phyloP scores from a whole-genome alignment of 495 filamentous ascomycete genomes.

The Hypoxylon intermedium region DNA sequence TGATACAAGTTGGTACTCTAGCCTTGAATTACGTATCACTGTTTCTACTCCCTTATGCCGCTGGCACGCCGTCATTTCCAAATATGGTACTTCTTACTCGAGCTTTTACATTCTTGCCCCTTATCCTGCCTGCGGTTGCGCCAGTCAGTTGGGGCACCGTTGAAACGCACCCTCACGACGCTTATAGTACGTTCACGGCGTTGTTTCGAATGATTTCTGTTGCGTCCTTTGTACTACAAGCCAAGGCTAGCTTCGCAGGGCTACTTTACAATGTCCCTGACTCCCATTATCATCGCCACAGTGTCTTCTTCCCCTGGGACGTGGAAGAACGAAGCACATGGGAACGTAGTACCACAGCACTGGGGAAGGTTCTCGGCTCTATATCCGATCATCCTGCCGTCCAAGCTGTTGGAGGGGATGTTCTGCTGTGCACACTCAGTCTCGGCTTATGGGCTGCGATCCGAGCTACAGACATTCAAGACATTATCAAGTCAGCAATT shows the following conservation, averaged over 20 bases:
- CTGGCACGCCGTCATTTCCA: conserved; percentile 56
- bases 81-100: conserved; percentile 51
- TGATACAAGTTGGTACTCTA: conserved; percentile 51
- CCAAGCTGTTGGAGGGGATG: conserved; percentile 57
- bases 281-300: conserved; percentile 54
- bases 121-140: conserved; percentile 49
- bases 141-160: conserved; percentile 52
- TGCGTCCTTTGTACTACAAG: conserved; percentile 47
- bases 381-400: conserved; percentile 58
- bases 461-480: conserved; percentile 51
- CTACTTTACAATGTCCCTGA: conserved; percentile 52
- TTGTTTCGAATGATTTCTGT: conserved; percentile 53
- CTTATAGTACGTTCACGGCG: conserved; percentile 47
- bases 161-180: conserved; percentile 46
- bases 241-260: conserved; percentile 44
- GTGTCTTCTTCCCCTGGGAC: conserved; percentile 52
- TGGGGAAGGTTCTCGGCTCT: conserved; percentile 52
- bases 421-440: conserved; percentile 57
- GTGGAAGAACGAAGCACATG: conserved; percentile 47
- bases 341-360: conserved; percentile 50
- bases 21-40: conserved; percentile 51
- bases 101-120: conserved; percentile 57
- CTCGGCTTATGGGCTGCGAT: conserved; percentile 62
- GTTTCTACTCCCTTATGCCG: conserved; percentile 54
- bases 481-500: conserved; percentile 45